A percentile compares a stretch with the other conserved stretches of the same genome.
These are phyloP conservation scores for Penicillium capsulatum DNA, from an alignment of 2,329 filamentous ascomycete genomes.

Conservation along the genomic window DNA sequence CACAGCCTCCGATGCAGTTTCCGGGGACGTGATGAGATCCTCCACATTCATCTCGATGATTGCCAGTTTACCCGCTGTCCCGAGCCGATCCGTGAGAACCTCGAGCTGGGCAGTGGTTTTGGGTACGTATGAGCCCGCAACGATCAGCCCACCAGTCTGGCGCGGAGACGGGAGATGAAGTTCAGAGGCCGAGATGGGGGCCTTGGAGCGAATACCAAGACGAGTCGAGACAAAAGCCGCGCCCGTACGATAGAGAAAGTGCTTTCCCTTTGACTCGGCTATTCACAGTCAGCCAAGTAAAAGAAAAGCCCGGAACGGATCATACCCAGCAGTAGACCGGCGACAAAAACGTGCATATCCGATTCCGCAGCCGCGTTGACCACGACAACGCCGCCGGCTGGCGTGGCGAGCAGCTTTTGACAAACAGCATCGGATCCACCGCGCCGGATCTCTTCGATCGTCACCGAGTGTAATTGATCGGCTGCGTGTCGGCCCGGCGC, in stretches of 20 bases:
- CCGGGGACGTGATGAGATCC: slow-evolving; percentile 42
- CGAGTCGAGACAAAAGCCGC: slow-evolving; percentile 49
- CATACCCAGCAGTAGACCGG: slow-evolving; percentile 44
- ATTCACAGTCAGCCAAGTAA: not conserved
- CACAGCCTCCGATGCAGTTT: slow-evolving; percentile 20
- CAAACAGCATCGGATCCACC: slow-evolving; percentile 45
- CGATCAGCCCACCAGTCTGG: slow-evolving; percentile 48
- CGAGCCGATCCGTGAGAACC: slow-evolving; percentile 39
- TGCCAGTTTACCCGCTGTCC: slow-evolving; percentile 35
- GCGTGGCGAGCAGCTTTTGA: slow-evolving; percentile 37
- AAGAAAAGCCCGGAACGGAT: no score
- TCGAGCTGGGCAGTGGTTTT: slow-evolving; percentile 57
- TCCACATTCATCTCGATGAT: slow-evolving; percentile 49
- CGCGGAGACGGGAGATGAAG: slow-evolving; percentile 36
- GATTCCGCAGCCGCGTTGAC: slow-evolving; percentile 53
- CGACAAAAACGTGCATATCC: slow-evolving; percentile 54
- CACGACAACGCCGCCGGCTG: slow-evolving; percentile 45
- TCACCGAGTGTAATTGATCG: slow-evolving; percentile 44
- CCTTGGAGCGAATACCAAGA: slow-evolving; percentile 51
- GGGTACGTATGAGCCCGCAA: slow-evolving; percentile 57
- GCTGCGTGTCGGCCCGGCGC: slow-evolving; percentile 40
- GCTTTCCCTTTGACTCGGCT: slow-evolving; percentile 39
- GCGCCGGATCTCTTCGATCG: slow-evolving; percentile 46
- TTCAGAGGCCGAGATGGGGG: slow-evolving; percentile 48
- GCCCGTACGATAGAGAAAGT: slow-evolving; percentile 46